A percentile compares a stretch with the other conserved stretches of the same genome.
Conservation (phyloP, 2,329 filamentous ascomycete genomes). For the Hymenoscyphus occultus region DNA sequence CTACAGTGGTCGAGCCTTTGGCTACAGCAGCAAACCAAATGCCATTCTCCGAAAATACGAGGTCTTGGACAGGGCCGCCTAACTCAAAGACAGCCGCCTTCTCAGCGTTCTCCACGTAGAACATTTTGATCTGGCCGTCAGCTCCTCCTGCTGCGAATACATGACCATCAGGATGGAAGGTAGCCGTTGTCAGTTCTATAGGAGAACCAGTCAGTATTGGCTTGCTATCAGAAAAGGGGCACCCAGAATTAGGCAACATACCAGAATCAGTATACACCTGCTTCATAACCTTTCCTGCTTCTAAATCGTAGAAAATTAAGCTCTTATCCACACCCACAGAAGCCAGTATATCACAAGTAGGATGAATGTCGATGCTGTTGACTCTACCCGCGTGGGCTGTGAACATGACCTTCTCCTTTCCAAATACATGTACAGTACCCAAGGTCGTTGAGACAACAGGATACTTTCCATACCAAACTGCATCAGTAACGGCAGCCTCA, state of each 20-base stretch:
- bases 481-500: conserved; percentile 55
- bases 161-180: conserved; percentile 97
- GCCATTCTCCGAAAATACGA: conserved; percentile 93
- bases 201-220: conserved; percentile 21
- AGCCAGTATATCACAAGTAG: conserved; percentile 76
- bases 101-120: conserved; percentile 77
- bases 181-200: conserved; percentile 56
- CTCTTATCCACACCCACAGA: conserved; percentile 91
- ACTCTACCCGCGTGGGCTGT: conserved; percentile 80
- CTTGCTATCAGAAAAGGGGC: neutral
- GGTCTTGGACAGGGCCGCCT: conserved; percentile 66
- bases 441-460: conserved; percentile 35
- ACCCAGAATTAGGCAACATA: conserved; percentile 46
- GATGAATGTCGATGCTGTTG: conserved; percentile 76
- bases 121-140: conserved; percentile 81
- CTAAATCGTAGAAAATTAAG: conserved; percentile 83
- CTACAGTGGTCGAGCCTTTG: conserved; percentile 73
- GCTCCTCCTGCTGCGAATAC: conserved; percentile 81
- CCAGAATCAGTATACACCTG: conserved; percentile 78
- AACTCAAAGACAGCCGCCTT: conserved; percentile 71
- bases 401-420: conserved; percentile 65
- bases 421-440: conserved; percentile 73
- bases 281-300: conserved; percentile 63
- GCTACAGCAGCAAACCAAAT: conserved; percentile 88
- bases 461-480: conserved; percentile 45